Base-by-base conservation (phyloP, 2,329 filamentous ascomycete genomes). In the Teratosphaeriaceae sp. region DNA sequence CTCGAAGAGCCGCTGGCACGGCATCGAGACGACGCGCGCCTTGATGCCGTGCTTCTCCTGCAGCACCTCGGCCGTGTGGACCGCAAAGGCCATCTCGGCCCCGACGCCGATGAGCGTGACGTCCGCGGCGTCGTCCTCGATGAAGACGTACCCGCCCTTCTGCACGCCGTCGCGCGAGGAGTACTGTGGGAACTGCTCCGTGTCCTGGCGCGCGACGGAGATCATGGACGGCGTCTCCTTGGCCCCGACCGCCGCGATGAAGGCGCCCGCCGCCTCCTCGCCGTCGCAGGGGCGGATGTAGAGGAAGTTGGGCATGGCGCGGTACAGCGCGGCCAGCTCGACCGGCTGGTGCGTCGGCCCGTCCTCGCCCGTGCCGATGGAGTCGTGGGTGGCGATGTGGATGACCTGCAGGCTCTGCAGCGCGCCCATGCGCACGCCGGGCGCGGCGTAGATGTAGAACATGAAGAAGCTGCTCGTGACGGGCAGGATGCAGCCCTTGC, bases 1-100 rank as follows among this genome's bases (percentile, higher is more conserved):
- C 45, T 74, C 71, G 49, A 76, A 76, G 13, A 75, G 51, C 0
- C 70, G 61, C 53, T 72, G 68, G 48, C 68, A 75, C 0, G 73
- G 73, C 57, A 75, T 74, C 43, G 64, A 69, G 39, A 76, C 60
- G 1, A 76, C 63, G 2, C 73, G 68, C 0, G 68, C 67, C 15
- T 60, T 64, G 45, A 74, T 59, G 12, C 57, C 58, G 60, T 64
- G 38, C 64, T 59, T 45, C 11, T 48, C 43, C 12, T 42, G 46
- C 7, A 63, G 51, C 12, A 59, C 54, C 22, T 65, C 57, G 4
- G 65, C 64, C 1, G 67, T 63, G 18, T 68, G 60, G 2, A 77
- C 54, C 0, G 71, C 71, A 45, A 72, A 70, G 22, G 57, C 62
- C 27, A 76, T 62, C 46, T 76, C 72, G 1, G 72, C 69, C n/a